Conservation (phyloP, 2,329 filamentous ascomycete species). For the Scedosporium boydii region DNA sequence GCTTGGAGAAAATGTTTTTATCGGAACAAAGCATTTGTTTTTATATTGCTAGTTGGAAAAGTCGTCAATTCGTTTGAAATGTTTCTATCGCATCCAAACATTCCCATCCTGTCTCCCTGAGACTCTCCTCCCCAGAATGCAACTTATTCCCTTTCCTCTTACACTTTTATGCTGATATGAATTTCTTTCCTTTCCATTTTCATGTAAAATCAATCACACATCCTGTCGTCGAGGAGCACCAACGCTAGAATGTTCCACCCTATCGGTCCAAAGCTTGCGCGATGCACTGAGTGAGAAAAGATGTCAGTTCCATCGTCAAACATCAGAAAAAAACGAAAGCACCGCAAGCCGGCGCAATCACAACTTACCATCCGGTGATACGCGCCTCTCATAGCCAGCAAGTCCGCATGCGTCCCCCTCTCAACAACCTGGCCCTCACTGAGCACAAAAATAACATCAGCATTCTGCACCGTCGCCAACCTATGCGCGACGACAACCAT, state of each 20-base stretch:
- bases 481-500: slow-evolving; percentile 33
- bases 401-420: slow-evolving; percentile 35
- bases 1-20: too few relatives aligned
- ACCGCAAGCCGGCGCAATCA: slow-evolving; percentile 13
- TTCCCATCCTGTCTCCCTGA: background rate
- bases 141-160: background rate
- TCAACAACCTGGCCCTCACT: slow-evolving; percentile 31
- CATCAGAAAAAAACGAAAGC: background rate
- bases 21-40: too few relatives aligned
- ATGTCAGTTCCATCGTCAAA: background rate
- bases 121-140: background rate
- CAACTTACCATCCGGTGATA: slow-evolving; percentile 42
- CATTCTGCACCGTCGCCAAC: slow-evolving; percentile 29
- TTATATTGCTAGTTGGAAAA: background rate
- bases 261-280: slow-evolving; percentile 5
- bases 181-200: background rate
- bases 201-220: background rate
- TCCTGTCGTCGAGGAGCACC: background rate
- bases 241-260: background rate
- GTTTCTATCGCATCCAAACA: background rate
- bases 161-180: background rate
- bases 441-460: slow-evolving; percentile 34
- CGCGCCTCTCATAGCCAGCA: slow-evolving; percentile 39
- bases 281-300: background rate
- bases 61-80: background rate